phyloP scores from a whole-genome alignment of 495 filamentous ascomycete species.

The Xylaria castorea region DNA sequence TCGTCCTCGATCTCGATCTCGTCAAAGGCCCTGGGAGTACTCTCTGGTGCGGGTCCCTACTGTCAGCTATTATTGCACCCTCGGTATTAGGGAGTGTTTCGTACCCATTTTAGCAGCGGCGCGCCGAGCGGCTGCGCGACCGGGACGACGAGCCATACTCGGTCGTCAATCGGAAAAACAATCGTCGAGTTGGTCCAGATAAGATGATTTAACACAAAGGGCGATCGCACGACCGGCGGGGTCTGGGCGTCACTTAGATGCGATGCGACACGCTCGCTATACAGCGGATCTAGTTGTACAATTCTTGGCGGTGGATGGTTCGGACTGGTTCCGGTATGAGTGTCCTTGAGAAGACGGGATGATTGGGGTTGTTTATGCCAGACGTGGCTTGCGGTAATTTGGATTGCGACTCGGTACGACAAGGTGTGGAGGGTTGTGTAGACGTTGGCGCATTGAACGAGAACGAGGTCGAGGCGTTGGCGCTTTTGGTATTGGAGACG shows the following conservation, averaged over 20 bases:
- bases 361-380: not conserved
- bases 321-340: not conserved
- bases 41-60: constrained; percentile 47
- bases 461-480: not conserved
- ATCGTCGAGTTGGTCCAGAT: not conserved
- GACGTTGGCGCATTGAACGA: constrained; percentile 2
- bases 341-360: not conserved
- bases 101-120: constrained; percentile 56
- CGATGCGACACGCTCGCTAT: not conserved
- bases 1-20: constrained; percentile 57
- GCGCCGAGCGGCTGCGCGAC: constrained; percentile 53
- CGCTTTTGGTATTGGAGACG: constrained; percentile 14
- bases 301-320: not conserved
- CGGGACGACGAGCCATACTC: constrained; percentile 47
- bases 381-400: not conserved
- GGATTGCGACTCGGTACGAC: not conserved
- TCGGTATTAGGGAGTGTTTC: constrained; percentile 1
- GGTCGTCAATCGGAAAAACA: not conserved
- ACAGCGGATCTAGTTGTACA: not conserved
- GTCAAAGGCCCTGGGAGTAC: constrained; percentile 56
- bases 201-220: not conserved
- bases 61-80: not conserved
- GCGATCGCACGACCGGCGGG: not conserved
- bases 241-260: not conserved
- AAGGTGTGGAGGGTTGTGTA: not conserved